phyloP scores from a whole-genome alignment of 306 rosid species.

The Fagus sylvatica region DNA sequence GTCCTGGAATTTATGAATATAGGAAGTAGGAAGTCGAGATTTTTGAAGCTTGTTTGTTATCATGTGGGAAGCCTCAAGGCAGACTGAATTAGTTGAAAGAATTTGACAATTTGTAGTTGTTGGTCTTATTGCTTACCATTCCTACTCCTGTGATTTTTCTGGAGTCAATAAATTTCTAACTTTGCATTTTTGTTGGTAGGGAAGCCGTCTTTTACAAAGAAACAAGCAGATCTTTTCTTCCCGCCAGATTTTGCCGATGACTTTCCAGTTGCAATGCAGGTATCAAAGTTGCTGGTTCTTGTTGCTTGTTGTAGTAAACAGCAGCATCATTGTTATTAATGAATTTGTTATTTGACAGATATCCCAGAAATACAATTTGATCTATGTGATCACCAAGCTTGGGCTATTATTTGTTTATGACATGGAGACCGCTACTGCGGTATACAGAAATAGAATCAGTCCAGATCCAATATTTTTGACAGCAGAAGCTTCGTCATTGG shows the following conservation, averaged over 20 bases:
- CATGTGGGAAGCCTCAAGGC: background rate
- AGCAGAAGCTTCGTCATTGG: slow-evolving; percentile 85
- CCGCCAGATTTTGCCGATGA: slow-evolving; percentile 99
- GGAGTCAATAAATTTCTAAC: slow-evolving; percentile 17
- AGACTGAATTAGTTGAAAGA: background rate
- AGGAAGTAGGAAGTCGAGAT: background rate
- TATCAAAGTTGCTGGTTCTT: slow-evolving; percentile 33
- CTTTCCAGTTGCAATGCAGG: slow-evolving; percentile 99
- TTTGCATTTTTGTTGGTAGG: slow-evolving; percentile 54
- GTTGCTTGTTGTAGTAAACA: slow-evolving; percentile 15
- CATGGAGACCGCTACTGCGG: slow-evolving; percentile 97
- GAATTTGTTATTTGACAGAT: slow-evolving; percentile 53
- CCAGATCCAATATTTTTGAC: slow-evolving; percentile 99
- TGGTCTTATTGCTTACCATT: background rate
- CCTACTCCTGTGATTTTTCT: slow-evolving; percentile 9
- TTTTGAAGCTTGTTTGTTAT: background rate
- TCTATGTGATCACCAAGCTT: slow-evolving; percentile 96
- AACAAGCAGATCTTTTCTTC: slow-evolving; percentile 98
- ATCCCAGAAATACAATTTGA: slow-evolving; percentile 92
- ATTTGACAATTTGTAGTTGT: background rate
- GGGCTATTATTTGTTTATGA: slow-evolving; percentile 98
- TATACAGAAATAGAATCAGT: slow-evolving; percentile 96
- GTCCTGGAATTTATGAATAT: background rate
- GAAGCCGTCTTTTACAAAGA: slow-evolving; percentile 92
- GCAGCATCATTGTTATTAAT: slow-evolving; percentile 12